Evolutionary conservation across 345 rosid species (phyloP), one percentile per base, ranked within the genome.

Genomic region (Citrus sinensis): DNA sequence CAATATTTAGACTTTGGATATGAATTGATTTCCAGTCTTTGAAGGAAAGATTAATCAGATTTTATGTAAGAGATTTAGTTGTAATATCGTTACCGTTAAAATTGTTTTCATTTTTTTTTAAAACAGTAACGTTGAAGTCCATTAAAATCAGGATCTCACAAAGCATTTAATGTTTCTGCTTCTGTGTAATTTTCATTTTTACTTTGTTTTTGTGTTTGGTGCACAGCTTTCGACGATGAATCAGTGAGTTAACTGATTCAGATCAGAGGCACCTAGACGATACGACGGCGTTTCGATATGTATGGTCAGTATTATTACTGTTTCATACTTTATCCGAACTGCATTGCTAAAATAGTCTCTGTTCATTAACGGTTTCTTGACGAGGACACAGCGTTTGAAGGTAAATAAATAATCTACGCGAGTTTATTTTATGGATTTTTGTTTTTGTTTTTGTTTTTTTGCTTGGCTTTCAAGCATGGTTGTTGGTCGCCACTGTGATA

Each of bases 401-500:
- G 79, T 76, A 70, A 51, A 14, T 70, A 3, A 46, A 46, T 46
- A 13, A 11, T 46, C 11, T 68, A 29, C 46, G 0, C 5, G 24
- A 13, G 37, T 30, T 32, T 71, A 29, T 71, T 54, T 39, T 17
- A 46, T 46, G 17, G 17, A 13, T 13, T 46, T 13, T 46, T 11
- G 25, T 2, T 46, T 13, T 46, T 11, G 25, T 2, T 46, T 13
- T 3, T 46, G 0, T 46, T 13, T 3, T 46, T 46, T 87, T 84
- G 76, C 94, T 91, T 90, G 76, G 85, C 78, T 72, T 84, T 77
- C 79, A 91, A 91, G 97, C 90, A 87, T 88, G 82, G 89, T 83
- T 88, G 93, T 91, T 85, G 35, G 76, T 82, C 79, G 76, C 83
- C 39, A 46, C 59, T 3, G 4, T 46, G 51, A 46, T 46, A 46